A percentile compares a stretch with the other conserved stretches of the same genome.
These are phyloP conservation scores for Coffea canephora DNA, from an alignment of 257 asterid genomes.

Conservation along the genomic window DNA sequence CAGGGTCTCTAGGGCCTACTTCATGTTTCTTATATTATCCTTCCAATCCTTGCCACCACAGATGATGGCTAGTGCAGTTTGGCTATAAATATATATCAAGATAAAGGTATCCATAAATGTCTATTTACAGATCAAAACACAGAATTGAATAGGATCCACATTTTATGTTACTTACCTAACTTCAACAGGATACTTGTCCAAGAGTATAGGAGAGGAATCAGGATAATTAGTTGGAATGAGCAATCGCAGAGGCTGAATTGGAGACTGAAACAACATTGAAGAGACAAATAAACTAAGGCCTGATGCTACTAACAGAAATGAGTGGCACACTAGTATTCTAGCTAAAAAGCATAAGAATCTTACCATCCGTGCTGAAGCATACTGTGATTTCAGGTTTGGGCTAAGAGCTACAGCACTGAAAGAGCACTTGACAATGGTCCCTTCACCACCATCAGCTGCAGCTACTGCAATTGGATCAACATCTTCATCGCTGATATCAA, in stretches of 20 bases:
- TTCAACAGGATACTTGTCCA: constrained; percentile 38
- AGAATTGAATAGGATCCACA: neutral
- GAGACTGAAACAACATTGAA: constrained; percentile 58
- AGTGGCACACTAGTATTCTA: constrained; percentile 4
- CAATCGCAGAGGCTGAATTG: constrained; percentile 82
- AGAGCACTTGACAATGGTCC: constrained; percentile 81
- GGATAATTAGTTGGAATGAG: constrained; percentile 81
- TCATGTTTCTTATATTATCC: neutral
- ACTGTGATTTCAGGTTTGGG: constrained; percentile 81
- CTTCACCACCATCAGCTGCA: constrained; percentile 80
- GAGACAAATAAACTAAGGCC: constrained; percentile 21
- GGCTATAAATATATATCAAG: neutral
- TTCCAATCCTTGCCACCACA: neutral
- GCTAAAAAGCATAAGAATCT: constrained; percentile 24
- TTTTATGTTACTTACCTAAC: neutral
- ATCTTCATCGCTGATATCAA: constrained; percentile 71
- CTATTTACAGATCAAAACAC: neutral
- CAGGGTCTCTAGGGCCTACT: neutral
- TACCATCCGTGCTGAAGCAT: constrained; percentile 92
- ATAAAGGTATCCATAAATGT: neutral
- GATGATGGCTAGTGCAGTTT: neutral
- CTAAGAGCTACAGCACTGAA: constrained; percentile 80
- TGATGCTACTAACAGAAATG: neutral
- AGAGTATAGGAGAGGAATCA: constrained; percentile 73
- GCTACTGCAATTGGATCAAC: constrained; percentile 78